phyloP scores from a whole-genome alignment of 169 alveolate genomes.

The Cryptosporidium ryanae region DNA sequence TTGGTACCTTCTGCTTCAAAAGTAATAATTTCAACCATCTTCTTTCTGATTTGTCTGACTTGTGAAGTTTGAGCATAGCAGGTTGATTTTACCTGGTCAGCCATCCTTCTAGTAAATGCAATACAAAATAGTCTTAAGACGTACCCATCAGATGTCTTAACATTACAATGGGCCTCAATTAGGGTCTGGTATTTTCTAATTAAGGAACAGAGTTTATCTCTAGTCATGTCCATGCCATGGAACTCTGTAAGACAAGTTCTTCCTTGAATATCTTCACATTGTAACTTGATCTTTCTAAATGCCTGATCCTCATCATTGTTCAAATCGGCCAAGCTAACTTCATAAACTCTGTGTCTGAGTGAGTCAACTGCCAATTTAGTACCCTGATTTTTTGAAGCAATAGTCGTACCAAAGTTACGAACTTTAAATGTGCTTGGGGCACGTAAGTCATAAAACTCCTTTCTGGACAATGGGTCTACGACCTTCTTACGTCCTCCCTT shows the following conservation, averaged over 20 bases:
- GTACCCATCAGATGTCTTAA: slow-evolving; percentile 96
- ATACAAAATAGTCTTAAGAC: slow-evolving; percentile 95
- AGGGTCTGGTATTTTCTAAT: slow-evolving; percentile 96
- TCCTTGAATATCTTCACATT: slow-evolving; percentile 95
- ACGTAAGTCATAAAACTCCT: slow-evolving; percentile 96
- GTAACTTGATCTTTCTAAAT: slow-evolving; percentile 93
- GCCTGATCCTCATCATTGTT: slow-evolving; percentile 94
- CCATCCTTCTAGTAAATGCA: slow-evolving; percentile 95
- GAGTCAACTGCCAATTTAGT: slow-evolving; percentile 94
- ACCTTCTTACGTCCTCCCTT: slow-evolving; percentile 97
- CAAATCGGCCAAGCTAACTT: slow-evolving; percentile 95
- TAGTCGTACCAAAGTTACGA: slow-evolving; percentile 93
- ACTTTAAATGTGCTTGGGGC: slow-evolving; percentile 95
- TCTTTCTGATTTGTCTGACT: slow-evolving; percentile 94
- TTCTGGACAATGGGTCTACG: slow-evolving; percentile 94
- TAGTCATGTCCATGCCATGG: slow-evolving; percentile 96
- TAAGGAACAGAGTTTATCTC: slow-evolving; percentile 96
- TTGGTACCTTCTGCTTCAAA: slow-evolving; percentile 93
- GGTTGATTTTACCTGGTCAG: slow-evolving; percentile 94
- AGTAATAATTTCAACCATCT: slow-evolving; percentile 95
- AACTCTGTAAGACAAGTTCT: slow-evolving; percentile 95
- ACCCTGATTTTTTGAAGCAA: slow-evolving; percentile 95
- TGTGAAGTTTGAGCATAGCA: slow-evolving; percentile 96
- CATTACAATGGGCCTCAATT: slow-evolving; percentile 96
- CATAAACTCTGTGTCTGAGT: slow-evolving; percentile 94